A percentile compares a stretch with the other conserved stretches of the same genome.
These are phyloP conservation scores for Trichoderma polysporum DNA, from an alignment of 2,329 filamentous ascomycete species.

Conservation along the genomic window DNA sequence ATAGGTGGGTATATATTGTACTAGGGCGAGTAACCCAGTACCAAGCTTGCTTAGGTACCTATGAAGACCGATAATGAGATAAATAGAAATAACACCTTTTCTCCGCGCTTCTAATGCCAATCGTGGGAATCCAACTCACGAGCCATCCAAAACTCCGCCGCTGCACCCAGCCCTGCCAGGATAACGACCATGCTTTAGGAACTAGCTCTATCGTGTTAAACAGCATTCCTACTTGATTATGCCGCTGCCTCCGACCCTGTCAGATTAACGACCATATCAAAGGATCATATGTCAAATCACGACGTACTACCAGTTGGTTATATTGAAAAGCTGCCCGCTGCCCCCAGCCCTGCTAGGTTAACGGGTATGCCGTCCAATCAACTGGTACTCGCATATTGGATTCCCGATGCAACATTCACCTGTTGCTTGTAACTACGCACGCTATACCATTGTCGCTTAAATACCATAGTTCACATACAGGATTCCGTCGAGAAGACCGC, in stretches of 20 bases:
- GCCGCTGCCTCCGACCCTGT: constrained; percentile 17
- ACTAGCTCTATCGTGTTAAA: neutral
- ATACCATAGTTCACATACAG: neutral
- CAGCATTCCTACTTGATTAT: neutral
- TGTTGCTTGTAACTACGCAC: neutral
- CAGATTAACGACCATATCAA: constrained; percentile 14
- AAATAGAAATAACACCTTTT: neutral
- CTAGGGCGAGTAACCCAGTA: neutral
- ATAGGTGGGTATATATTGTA: neutral
- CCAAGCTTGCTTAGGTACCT: neutral
- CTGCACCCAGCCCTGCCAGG: constrained; percentile 17
- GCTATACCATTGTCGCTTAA: neutral
- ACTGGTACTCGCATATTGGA: neutral
- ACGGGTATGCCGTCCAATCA: constrained; percentile 3
- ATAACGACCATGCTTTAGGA: constrained; percentile 16
- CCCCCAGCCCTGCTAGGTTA: constrained; percentile 16
- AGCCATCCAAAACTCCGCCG: constrained; percentile 6
- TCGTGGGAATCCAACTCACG: neutral
- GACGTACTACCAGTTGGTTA: neutral
- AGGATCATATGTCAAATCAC: neutral
- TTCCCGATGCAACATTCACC: neutral
- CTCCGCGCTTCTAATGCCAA: neutral
- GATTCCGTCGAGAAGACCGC: neutral
- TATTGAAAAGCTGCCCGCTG: constrained; percentile 6
- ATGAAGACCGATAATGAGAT: neutral